Conservation (phyloP, 2,329 filamentous ascomycete species). For the Aspergillus latus region DNA sequence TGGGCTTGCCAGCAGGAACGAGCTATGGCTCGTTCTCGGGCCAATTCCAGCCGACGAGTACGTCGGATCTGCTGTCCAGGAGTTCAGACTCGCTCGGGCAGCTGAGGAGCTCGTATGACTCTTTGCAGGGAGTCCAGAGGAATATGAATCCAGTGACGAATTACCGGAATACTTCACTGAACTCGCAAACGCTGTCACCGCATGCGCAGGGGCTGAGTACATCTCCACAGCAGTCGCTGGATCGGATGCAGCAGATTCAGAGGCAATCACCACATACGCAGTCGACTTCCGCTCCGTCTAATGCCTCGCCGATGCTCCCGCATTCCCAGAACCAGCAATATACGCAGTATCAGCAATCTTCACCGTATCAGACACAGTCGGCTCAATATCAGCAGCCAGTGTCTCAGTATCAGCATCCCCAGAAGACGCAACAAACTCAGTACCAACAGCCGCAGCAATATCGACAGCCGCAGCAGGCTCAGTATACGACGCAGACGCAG, state of each 20-base stretch:
- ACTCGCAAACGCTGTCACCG: conserved; percentile 28
- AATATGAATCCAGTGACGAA: conserved; percentile 34
- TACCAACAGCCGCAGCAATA: conserved; percentile 13
- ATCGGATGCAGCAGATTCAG: conserved; percentile 31
- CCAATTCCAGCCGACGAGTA: conserved; percentile 31
- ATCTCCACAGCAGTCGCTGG: conserved; percentile 34
- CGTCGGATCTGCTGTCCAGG: conserved; percentile 31
- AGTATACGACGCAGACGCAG: conserved; percentile 13
- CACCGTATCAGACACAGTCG: conserved; percentile 18
- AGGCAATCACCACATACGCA: conserved; percentile 21
- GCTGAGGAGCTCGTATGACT: conserved; percentile 26
- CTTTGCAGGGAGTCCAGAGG: conserved; percentile 32
- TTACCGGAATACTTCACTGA: conserved; percentile 31
- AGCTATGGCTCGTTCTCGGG: conserved; percentile 30
- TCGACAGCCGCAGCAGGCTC: conserved; percentile 11
- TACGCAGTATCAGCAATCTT: conserved; percentile 12
- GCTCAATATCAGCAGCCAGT: conserved; percentile 19
- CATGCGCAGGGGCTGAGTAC: conserved; percentile 31
- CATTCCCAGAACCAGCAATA: conserved; percentile 20
- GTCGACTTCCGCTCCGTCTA: conserved; percentile 15
- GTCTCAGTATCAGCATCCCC: conserved; percentile 6
- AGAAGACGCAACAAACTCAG: neutral
- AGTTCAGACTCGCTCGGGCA: conserved; percentile 29
- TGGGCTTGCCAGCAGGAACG: conserved; percentile 30
- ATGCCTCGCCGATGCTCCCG: conserved; percentile 23